Base-by-base conservation (phyloP, 1,284 basidiomycete genomes). In the Moesziomyces parantarcticus region DNA sequence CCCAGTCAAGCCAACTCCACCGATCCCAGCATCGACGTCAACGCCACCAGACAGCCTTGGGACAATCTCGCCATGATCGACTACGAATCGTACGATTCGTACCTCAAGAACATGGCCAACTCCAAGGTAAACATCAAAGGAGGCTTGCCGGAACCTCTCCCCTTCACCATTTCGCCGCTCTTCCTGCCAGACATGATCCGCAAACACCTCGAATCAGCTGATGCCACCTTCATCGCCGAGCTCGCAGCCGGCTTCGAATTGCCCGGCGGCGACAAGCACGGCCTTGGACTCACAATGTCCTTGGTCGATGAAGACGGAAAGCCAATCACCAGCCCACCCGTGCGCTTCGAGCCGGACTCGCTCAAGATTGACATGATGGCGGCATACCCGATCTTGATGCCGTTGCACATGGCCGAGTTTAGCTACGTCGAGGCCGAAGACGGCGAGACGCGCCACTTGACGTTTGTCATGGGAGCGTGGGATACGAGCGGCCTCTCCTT, bases 151-250 rank as follows among this genome's bases (percentile, higher is more conserved):
- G 57, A 65, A 14, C 61, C 62, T 0, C 20, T 74, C n/a, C 66
- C 71, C 3, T 74, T 74, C 39, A 65, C 66, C 42, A 50, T 74
- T 7, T 74, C 71, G n/a, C 71, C 71, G n/a, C 55, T 74, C 26
- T 64, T 59, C 25, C 50, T 74, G 1, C 61, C 66, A 1, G 71
- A 69, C 22, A 58, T 74, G 61, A 21, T 74, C 16, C 54, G 70
- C 29, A 51, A 53, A 26, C 36, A 58, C 29, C 51, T 73, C 22
- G 58, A 61, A 32, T 48, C 55, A 43, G 50, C 64, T n/a, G 64
- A 73, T 41, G 36, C 42, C 21, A 64, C 70, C 13, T 58, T 68
- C 36, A 44, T 50, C 3, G 59, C 60, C 9, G 63, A 71, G 26
- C 58, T 71, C 20, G 41, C 61, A 0, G 48, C 68, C 3, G 62